phyloP scores from a whole-genome alignment of 495 filamentous ascomycete species.

The Neurospora terricola region DNA sequence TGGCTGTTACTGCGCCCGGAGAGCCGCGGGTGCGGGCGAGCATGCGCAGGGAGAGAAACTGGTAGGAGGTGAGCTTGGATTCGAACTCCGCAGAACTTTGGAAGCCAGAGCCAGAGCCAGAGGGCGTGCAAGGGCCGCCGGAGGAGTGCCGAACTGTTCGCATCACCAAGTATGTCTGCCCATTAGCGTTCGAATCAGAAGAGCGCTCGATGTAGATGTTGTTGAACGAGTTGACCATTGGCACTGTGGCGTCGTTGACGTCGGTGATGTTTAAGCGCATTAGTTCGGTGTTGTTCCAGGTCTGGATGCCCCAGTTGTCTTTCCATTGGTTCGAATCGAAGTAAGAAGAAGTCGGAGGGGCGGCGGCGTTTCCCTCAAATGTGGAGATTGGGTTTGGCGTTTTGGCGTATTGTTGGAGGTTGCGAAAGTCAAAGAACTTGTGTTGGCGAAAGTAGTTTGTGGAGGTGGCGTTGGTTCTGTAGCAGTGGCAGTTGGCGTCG shows the following conservation, averaged over 20 bases:
- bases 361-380: slow-evolving; percentile 21
- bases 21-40: slow-evolving; percentile 41
- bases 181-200: slow-evolving; percentile 21
- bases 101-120: slow-evolving; percentile 20
- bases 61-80: slow-evolving; percentile 41
- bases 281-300: slow-evolving; percentile 40
- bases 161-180: slow-evolving; percentile 49
- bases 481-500: slow-evolving; percentile 38
- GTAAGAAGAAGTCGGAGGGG: slow-evolving; percentile 25
- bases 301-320: slow-evolving; percentile 49
- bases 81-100: slow-evolving; percentile 60
- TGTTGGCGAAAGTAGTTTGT: slow-evolving; percentile 53
- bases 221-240: slow-evolving; percentile 52
- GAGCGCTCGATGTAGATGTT: slow-evolving; percentile 53
- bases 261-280: slow-evolving; percentile 16
- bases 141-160: slow-evolving; percentile 43
- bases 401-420: slow-evolving; percentile 27
- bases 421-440: slow-evolving; percentile 58
- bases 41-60: slow-evolving; percentile 54
- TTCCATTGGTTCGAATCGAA: slow-evolving; percentile 30
- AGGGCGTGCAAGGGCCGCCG: neutral
- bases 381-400: slow-evolving; percentile 10
- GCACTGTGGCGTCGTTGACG: slow-evolving; percentile 28
- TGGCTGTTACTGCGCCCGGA: slow-evolving; percentile 54
- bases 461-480: slow-evolving; percentile 34